Percentiles rank a stretch among this genome's conserved stretches.
Conservation (phyloP, 2,329 filamentous ascomycete species). For the Diaporthe capsici region DNA sequence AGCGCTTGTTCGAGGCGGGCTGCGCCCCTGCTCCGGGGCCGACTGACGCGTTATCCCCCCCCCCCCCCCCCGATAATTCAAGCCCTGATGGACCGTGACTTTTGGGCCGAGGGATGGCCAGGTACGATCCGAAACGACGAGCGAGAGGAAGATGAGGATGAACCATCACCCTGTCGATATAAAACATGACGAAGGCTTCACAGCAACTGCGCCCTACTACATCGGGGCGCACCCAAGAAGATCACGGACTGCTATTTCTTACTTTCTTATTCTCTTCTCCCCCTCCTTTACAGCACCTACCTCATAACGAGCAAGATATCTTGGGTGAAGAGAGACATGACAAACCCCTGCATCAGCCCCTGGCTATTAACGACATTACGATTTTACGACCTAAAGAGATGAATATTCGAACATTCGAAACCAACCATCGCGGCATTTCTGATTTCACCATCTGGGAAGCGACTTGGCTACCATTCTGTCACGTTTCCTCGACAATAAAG, state of each 20-base stretch:
- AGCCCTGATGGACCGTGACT: neutral
- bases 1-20: neutral
- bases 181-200: constrained; percentile 53
- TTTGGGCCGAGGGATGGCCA: neutral
- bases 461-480: constrained; percentile 1
- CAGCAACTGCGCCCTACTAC: constrained; percentile 50
- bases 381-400: constrained; percentile 39
- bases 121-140: constrained; percentile 3
- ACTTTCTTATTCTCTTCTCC: neutral
- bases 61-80: neutral
- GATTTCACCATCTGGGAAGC: constrained; percentile 2
- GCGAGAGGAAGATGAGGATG: constrained; percentile 17
- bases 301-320: constrained; percentile 38
- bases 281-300: constrained; percentile 30
- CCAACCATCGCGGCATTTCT: constrained; percentile 15
- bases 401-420: constrained; percentile 41
- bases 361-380: constrained; percentile 36
- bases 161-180: constrained; percentile 45
- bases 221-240: constrained; percentile 38
- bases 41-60: neutral
- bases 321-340: constrained; percentile 13
- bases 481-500: neutral
- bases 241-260: constrained; percentile 11
- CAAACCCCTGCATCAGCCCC: constrained; percentile 29
- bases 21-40: neutral